Percentiles rank a stretch among this genome's conserved stretches.
Evolutionary conservation across 2,329 filamentous ascomycete genomes (phyloP).

Genomic region (Colletotrichum acutatum): DNA sequence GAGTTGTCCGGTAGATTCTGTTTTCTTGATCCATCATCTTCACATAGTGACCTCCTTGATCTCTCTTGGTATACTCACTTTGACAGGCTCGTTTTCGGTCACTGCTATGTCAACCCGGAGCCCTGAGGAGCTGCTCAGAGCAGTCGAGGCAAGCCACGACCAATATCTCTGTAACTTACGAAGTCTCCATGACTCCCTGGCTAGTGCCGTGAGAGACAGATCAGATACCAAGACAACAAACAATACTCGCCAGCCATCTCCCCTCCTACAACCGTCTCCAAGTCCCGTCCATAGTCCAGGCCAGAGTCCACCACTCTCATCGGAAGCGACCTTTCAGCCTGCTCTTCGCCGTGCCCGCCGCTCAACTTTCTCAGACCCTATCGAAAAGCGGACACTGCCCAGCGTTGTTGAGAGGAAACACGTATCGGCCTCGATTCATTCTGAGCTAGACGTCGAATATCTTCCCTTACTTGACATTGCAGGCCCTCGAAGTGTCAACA

Average conservation of each 20-base stretch:
- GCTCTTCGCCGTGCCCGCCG: slow-evolving; percentile 40
- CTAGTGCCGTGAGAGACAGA: slow-evolving; percentile 18
- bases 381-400: slow-evolving; percentile 28
- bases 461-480: slow-evolving; percentile 32
- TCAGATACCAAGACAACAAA: slow-evolving; percentile 3
- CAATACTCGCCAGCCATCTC: slow-evolving; percentile 53
- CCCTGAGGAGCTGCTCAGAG: slow-evolving; percentile 47
- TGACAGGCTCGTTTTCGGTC: neutral
- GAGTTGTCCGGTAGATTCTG: neutral
- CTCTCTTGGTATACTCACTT: neutral
- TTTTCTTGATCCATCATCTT: neutral
- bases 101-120: slow-evolving; percentile 36
- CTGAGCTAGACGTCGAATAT: slow-evolving; percentile 36
- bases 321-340: slow-evolving; percentile 22
- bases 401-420: slow-evolving; percentile 35
- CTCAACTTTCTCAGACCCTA: slow-evolving; percentile 41
- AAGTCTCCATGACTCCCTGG: slow-evolving; percentile 43
- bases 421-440: slow-evolving; percentile 35
- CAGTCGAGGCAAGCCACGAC: slow-evolving; percentile 48
- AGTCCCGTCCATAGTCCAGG: slow-evolving; percentile 29
- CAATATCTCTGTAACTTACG: slow-evolving; percentile 45
- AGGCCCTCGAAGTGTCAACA: neutral
- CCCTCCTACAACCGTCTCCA: slow-evolving; percentile 54
- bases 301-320: slow-evolving; percentile 19
- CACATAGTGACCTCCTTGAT: neutral